Conservation (phyloP, 768 basidiomycete species). For the Ramaria sp. region DNA sequence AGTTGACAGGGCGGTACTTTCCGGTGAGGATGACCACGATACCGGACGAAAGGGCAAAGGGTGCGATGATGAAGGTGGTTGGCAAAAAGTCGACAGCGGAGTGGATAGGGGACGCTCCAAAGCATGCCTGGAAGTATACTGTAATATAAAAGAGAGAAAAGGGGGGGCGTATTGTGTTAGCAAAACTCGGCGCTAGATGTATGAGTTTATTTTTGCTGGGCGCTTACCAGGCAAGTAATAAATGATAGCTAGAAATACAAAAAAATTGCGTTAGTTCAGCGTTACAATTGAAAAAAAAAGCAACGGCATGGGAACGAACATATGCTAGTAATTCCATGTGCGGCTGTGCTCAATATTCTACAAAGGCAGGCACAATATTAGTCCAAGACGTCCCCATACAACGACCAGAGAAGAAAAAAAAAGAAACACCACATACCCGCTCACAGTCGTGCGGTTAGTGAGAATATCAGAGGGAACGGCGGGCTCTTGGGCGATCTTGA, state of each 20-base stretch:
- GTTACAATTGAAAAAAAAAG: too few relatives aligned
- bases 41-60: slow-evolving; percentile 20
- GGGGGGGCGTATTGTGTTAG: neutral
- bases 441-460: neutral
- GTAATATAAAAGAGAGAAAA: slow-evolving; percentile 15
- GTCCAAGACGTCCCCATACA: too few relatives aligned
- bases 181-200: too few relatives aligned
- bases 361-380: too few relatives aligned
- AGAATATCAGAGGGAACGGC: neutral
- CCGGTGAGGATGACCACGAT: slow-evolving; percentile 14
- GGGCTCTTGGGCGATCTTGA: slow-evolving; percentile 6
- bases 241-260: too few relatives aligned
- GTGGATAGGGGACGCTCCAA: slow-evolving; percentile 13
- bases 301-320: too few relatives aligned
- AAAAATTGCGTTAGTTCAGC: too few relatives aligned
- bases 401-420: too few relatives aligned
- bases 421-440: neutral
- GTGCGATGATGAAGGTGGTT: slow-evolving; percentile 16
- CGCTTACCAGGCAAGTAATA: too few relatives aligned
- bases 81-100: slow-evolving; percentile 17
- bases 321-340: too few relatives aligned
- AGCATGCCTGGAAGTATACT: slow-evolving; percentile 21
- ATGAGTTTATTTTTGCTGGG: too few relatives aligned
- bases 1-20: slow-evolving; percentile 19
- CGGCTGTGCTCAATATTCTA: too few relatives aligned